Conservation (phyloP, 208 protist species). For the Acanthamoeba culbertsoni region DNA sequence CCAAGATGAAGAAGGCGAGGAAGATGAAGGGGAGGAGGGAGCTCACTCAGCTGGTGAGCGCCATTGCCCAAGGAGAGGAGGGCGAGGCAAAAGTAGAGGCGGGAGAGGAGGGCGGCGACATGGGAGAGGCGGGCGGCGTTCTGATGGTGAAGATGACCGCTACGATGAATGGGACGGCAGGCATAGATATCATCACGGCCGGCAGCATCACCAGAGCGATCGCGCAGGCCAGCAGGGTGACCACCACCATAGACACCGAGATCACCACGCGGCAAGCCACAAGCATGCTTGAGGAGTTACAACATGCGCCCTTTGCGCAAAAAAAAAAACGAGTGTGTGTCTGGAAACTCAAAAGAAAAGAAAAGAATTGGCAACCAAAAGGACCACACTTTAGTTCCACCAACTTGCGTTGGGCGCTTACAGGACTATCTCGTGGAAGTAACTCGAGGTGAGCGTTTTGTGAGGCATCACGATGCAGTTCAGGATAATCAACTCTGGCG, state of each 20-base stretch:
- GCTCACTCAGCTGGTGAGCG: neutral
- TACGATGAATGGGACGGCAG: neutral
- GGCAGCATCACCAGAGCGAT: neutral
- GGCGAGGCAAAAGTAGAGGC: neutral
- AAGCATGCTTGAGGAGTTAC: neutral
- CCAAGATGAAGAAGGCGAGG: neutral
- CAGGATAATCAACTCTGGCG: constrained; percentile 56
- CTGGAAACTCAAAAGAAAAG: no score
- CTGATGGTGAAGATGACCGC: neutral
- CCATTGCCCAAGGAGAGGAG: neutral
- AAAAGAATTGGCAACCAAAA: no score
- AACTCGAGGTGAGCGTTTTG: constrained; percentile 53
- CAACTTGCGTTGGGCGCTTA: no score
- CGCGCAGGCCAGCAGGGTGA: neutral
- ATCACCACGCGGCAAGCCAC: neutral
- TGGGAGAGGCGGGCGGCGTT: neutral
- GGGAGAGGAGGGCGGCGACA: neutral
- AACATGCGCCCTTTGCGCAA: neutral
- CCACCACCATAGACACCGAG: neutral
- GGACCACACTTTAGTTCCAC: no score
- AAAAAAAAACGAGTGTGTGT: neutral
- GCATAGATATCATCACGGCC: neutral
- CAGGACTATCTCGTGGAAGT: constrained; percentile 48
- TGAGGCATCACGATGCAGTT: constrained; percentile 64
- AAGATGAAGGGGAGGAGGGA: neutral